Percentiles rank a stretch among this genome's conserved stretches.
phyloP scores from a whole-genome alignment of 768 basidiomycete genomes.

The Fistulinella prunicolor region DNA sequence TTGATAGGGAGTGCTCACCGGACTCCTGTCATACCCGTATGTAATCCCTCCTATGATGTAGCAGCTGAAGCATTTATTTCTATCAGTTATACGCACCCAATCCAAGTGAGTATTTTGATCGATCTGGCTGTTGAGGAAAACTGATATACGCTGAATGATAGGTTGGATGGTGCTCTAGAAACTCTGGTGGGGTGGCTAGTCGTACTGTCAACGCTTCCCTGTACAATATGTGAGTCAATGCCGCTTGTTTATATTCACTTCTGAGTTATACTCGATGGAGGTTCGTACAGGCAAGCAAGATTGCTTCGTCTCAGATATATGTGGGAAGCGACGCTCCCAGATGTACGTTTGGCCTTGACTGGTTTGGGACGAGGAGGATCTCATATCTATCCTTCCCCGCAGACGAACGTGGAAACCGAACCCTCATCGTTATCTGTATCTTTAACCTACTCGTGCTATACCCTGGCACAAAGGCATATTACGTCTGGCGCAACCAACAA shows the following conservation, averaged over 20 bases:
- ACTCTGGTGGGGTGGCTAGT: slow-evolving; percentile 57
- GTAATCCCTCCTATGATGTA: background rate
- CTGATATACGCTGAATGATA: slow-evolving; percentile 4
- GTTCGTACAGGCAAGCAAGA: slow-evolving; percentile 42
- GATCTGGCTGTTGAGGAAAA: background rate
- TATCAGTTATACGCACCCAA: slow-evolving; percentile 44
- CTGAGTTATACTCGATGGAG: slow-evolving; percentile 12
- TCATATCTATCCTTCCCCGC: background rate
- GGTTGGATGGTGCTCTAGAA: slow-evolving; percentile 60
- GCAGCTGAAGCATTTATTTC: background rate
- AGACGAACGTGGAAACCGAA: slow-evolving; percentile 61
- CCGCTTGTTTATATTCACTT: background rate
- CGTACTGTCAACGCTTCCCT: slow-evolving; percentile 58
- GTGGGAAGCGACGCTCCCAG: slow-evolving; percentile 53
- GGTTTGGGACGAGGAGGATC: background rate
- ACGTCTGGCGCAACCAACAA: slow-evolving; percentile 56
- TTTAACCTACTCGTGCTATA: slow-evolving; percentile 54
- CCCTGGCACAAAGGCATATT: slow-evolving; percentile 52
- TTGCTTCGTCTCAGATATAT: slow-evolving; percentile 56
- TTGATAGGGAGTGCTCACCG: slow-evolving; percentile 40
- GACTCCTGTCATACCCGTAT: slow-evolving; percentile 45
- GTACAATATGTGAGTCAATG: slow-evolving; percentile 52
- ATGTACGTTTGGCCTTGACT: slow-evolving; percentile 32
- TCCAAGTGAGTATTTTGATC: slow-evolving; percentile 33
- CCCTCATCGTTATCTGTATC: slow-evolving; percentile 49